A percentile compares a stretch with the other conserved stretches of the same genome.
These are phyloP conservation scores for Arthroderma sp. DNA, from an alignment of 2,329 filamentous ascomycete species.

Conservation along the genomic window DNA sequence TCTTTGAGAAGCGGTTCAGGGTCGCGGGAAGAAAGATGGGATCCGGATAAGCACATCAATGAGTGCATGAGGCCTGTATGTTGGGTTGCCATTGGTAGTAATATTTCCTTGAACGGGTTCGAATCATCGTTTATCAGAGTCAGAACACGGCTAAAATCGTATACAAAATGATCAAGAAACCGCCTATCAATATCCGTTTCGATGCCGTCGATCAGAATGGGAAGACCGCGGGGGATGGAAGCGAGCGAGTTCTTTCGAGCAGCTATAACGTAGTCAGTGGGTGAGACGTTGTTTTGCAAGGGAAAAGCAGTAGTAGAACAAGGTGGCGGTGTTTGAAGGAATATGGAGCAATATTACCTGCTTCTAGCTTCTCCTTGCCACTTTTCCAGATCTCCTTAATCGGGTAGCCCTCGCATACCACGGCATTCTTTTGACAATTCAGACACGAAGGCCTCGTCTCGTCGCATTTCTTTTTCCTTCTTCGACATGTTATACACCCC, in stretches of 20 bases:
- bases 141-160: constrained; percentile 63
- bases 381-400: constrained; percentile 80
- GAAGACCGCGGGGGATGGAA: constrained; percentile 33
- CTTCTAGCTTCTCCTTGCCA: constrained; percentile 61
- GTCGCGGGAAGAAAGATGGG: constrained; percentile 48
- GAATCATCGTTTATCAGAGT: constrained; percentile 68
- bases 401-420: constrained; percentile 81
- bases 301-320: neutral
- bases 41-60: constrained; percentile 68
- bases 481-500: constrained; percentile 46
- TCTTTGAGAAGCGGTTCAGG: constrained; percentile 39
- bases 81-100: constrained; percentile 67
- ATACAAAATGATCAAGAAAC: constrained; percentile 73
- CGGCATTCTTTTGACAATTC: constrained; percentile 88
- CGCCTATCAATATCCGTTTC: constrained; percentile 67
- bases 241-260: constrained; percentile 21
- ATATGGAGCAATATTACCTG: constrained; percentile 31
- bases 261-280: constrained; percentile 9
- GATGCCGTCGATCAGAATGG: constrained; percentile 60
- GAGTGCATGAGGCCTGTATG: constrained; percentile 84
- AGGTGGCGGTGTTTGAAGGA: neutral
- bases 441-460: constrained; percentile 37
- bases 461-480: constrained; percentile 48
- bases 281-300: neutral
- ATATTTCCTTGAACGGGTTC: constrained; percentile 74